A percentile compares a stretch with the other conserved stretches of the same genome.
These are phyloP conservation scores for Singerocomus rubriflavus DNA, from an alignment of 1,284 basidiomycete genomes.

Conservation along the genomic window DNA sequence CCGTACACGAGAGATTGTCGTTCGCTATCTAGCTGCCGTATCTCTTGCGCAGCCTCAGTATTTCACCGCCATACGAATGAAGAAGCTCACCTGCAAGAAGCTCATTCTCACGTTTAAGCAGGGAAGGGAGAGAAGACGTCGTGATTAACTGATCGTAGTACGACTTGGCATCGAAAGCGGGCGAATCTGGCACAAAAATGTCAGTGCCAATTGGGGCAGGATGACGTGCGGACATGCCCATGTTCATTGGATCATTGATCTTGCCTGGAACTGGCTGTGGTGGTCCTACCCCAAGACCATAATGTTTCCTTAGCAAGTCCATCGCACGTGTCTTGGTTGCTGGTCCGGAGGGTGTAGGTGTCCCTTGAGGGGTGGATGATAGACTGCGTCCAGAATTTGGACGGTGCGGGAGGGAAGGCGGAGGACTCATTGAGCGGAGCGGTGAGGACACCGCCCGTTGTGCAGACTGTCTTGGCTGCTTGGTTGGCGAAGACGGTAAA, in stretches of 20 bases:
- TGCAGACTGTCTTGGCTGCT: conserved; percentile 23
- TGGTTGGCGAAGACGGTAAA: conserved; percentile 12
- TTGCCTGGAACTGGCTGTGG: conserved; percentile 56
- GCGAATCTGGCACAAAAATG: conserved; percentile 52
- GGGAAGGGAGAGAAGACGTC: conserved; percentile 65
- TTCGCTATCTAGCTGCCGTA: conserved; percentile 83
- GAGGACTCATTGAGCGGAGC: conserved; percentile 25
- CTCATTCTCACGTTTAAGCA: conserved; percentile 78
- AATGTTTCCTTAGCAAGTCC: conserved; percentile 78
- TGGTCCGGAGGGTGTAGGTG: conserved; percentile 22
- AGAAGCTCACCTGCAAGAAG: conserved; percentile 54
- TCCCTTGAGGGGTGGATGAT: conserved; percentile 15
- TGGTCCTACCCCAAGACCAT: conserved; percentile 72
- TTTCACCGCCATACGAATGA: conserved; percentile 5
- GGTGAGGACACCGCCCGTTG: conserved; percentile 26
- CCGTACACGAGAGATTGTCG: conserved; percentile 91
- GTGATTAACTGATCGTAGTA: conserved; percentile 86
- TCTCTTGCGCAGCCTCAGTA: conserved; percentile 50
- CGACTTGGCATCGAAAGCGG: conserved; percentile 75
- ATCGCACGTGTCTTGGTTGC: conserved; percentile 61
- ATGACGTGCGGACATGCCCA: conserved; percentile 45
- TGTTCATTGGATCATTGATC: conserved; percentile 72
- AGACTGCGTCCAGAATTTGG: conserved; percentile 17
- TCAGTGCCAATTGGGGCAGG: conserved; percentile 7
- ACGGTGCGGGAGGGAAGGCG: conserved; percentile 19